Evolutionary conservation across 2,329 filamentous ascomycete genomes (phyloP).

Genomic region (Colletotrichum falcatum): DNA sequence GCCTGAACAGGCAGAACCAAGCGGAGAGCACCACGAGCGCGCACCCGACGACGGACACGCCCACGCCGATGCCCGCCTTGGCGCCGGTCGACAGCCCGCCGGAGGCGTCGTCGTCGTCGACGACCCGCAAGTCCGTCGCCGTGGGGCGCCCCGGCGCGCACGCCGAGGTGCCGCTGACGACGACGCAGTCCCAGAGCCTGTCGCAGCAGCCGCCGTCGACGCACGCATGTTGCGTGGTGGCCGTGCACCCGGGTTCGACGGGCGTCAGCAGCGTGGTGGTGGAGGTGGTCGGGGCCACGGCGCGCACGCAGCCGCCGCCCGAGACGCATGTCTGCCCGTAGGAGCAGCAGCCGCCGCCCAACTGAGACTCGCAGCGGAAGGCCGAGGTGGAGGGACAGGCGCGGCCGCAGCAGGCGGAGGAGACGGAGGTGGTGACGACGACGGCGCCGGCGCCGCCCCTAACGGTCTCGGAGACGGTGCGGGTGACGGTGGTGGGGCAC

Average conservation of each 20-base stretch:
- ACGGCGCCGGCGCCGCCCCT: constrained; percentile 39
- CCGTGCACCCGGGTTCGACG: constrained; percentile 57
- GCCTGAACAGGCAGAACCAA: constrained; percentile 61
- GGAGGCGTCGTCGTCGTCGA: constrained; percentile 26
- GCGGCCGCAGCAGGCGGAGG: constrained; percentile 54
- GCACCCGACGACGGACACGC: constrained; percentile 59
- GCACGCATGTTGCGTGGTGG: constrained; percentile 58
- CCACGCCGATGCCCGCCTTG: constrained; percentile 68
- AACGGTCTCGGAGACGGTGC: constrained; percentile 39
- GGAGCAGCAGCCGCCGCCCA: constrained; percentile 63
- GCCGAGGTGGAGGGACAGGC: constrained; percentile 55
- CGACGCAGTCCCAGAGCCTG: constrained; percentile 57
- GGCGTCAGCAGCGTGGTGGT: constrained; percentile 49
- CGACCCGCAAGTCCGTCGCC: constrained; percentile 47
- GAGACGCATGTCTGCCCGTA: constrained; percentile 58
- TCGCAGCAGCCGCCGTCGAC: constrained; percentile 62
- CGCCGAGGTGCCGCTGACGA: constrained; percentile 50
- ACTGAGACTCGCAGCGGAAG: constrained; percentile 57
- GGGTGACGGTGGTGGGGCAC: constrained; percentile 49
- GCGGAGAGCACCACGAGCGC: constrained; percentile 56
- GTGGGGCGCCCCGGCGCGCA: constrained; percentile 55
- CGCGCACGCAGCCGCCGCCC: constrained; percentile 51
- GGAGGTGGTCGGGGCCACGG: constrained; percentile 43
- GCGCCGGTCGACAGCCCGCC: constrained; percentile 59
- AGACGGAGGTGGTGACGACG: constrained; percentile 45